Percentiles rank a stretch among this genome's conserved stretches.
Evolutionary conservation across 495 filamentous ascomycete species (phyloP).

Genomic region (Xylaria acuta): DNA sequence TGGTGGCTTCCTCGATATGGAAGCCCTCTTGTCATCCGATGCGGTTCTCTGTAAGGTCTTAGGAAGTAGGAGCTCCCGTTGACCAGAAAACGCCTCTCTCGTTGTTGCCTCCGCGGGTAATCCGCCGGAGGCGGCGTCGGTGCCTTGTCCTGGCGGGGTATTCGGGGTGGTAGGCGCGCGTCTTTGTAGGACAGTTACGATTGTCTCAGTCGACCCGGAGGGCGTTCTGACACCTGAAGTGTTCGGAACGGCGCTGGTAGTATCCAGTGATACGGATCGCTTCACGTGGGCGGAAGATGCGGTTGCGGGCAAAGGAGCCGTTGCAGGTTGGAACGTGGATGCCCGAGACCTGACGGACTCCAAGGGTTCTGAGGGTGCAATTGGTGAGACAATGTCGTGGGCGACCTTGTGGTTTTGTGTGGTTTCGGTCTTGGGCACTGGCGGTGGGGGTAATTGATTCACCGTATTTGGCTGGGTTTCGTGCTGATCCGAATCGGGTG

Average conservation of each 20-base stretch:
- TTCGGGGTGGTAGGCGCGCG: conserved; percentile 33
- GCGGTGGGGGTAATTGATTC: conserved; percentile 31
- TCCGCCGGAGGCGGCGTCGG: conserved; percentile 19
- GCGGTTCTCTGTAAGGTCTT: conserved; percentile 41
- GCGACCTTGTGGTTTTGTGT: conserved; percentile 27
- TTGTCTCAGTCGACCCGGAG: conserved; percentile 34
- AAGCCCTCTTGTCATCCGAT: conserved; percentile 49
- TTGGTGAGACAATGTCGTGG: conserved; percentile 34
- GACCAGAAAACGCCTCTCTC: conserved; percentile 40
- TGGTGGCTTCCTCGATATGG: conserved; percentile 48
- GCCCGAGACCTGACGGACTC: conserved; percentile 45
- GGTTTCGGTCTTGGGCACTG: conserved; percentile 29
- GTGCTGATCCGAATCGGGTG: conserved; percentile 41
- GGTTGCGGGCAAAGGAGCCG: conserved; percentile 27
- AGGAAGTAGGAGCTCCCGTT: conserved; percentile 48
- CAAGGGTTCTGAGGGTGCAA: conserved; percentile 30
- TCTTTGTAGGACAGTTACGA: conserved; percentile 29
- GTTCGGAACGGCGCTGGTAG: conserved; percentile 32
- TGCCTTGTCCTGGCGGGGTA: conserved; percentile 20
- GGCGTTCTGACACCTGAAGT: conserved; percentile 33
- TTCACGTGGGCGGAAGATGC: conserved; percentile 40
- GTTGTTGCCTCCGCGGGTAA: conserved; percentile 16
- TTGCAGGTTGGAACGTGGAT: conserved; percentile 45
- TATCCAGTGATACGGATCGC: conserved; percentile 51
- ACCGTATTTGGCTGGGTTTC: conserved; percentile 41